Conservation (phyloP, 2,329 filamentous ascomycete genomes). For the Aspergillus sp. region DNA sequence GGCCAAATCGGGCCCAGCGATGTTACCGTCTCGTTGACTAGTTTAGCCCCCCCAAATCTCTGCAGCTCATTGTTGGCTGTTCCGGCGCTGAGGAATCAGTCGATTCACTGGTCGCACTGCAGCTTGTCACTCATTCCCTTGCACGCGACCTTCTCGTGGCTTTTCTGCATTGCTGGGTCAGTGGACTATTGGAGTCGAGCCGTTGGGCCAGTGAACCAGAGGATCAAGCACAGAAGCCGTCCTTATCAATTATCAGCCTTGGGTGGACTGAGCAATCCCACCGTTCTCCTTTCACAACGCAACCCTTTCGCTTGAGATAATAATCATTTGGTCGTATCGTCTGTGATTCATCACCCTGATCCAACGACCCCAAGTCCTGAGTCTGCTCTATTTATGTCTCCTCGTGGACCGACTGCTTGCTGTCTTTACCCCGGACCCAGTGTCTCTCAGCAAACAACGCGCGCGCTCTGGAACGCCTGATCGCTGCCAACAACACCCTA, state of each 20-base stretch:
- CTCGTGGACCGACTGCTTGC: background rate
- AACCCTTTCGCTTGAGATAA: slow-evolving; percentile 9
- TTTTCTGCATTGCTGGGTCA: background rate
- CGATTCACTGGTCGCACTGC: background rate
- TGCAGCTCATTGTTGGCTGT: background rate
- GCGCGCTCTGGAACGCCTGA: background rate
- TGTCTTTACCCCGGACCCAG: slow-evolving; percentile 16
- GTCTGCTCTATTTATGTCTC: background rate
- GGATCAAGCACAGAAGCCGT: background rate
- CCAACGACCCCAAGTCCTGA: background rate
- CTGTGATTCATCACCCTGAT: background rate
- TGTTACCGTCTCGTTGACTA: slow-evolving; percentile 21
- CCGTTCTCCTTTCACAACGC: slow-evolving; percentile 7
- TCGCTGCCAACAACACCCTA: background rate
- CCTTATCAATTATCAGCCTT: background rate
- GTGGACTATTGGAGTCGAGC: background rate
- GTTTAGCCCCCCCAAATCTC: background rate
- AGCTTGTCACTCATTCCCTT: background rate
- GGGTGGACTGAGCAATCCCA: slow-evolving; percentile 10
- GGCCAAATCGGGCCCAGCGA: slow-evolving; percentile 12
- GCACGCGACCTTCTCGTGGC: slow-evolving; percentile 9
- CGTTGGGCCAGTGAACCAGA: background rate
- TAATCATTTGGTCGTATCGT: background rate
- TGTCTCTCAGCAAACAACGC: background rate
- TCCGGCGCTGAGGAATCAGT: background rate